Conservation (phyloP, 2,329 filamentous ascomycete genomes). For the Cercospora berteroae region DNA sequence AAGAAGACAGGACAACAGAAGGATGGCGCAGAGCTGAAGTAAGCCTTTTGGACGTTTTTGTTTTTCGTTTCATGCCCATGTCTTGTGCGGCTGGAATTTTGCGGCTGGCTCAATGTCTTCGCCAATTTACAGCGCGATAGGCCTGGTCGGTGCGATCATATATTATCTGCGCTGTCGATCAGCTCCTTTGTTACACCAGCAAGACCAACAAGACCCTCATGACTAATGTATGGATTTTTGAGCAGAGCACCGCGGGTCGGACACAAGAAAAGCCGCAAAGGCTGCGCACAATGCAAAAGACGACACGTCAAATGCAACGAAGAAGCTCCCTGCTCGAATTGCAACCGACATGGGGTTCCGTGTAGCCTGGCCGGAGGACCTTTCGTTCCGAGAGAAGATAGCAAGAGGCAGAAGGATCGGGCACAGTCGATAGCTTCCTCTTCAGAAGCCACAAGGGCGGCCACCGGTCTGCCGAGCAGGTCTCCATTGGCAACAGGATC, state of each 20-base stretch:
- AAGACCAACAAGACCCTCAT: neutral
- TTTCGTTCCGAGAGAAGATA: slow-evolving; percentile 32
- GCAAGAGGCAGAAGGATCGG: slow-evolving; percentile 22
- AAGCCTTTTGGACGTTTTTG: neutral
- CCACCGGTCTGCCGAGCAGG: neutral
- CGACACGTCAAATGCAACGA: slow-evolving; percentile 38
- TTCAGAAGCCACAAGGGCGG: neutral
- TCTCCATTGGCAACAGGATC: neutral
- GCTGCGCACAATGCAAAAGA: slow-evolving; percentile 37
- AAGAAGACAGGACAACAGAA: neutral
- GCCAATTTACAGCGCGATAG: neutral
- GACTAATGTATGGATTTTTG: slow-evolving; percentile 15
- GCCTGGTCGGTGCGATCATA: neutral
- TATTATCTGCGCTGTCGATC: neutral
- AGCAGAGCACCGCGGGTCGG: slow-evolving; percentile 34
- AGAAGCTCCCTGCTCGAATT: slow-evolving; percentile 35
- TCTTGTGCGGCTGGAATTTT: neutral
- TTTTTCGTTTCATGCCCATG: neutral
- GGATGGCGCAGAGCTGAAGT: slow-evolving; percentile 1
- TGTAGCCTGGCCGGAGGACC: slow-evolving; percentile 37
- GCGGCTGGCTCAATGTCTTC: neutral
- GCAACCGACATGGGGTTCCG: slow-evolving; percentile 32
- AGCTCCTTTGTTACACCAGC: neutral
- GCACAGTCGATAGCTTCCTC: slow-evolving; percentile 1
- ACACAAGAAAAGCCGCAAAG: slow-evolving; percentile 33